Percentiles rank a stretch among this genome's conserved stretches.
phyloP scores from a whole-genome alignment of 768 basidiomycete species.

The Serendipita sp. region DNA sequence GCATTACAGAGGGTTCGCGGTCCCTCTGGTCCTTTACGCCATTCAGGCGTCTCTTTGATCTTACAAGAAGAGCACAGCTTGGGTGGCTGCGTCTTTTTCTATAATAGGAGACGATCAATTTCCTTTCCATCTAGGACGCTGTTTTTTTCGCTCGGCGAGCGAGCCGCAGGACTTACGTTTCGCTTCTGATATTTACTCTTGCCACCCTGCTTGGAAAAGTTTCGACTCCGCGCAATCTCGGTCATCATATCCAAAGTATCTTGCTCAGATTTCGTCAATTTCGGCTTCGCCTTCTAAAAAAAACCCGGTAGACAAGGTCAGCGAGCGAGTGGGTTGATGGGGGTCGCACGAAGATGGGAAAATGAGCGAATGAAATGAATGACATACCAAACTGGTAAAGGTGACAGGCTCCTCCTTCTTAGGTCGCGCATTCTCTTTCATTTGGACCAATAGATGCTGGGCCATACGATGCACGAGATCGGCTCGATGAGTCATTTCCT shows the following conservation, averaged over 20 bases:
- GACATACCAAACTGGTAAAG: no score
- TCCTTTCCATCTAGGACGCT: neutral
- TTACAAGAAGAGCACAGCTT: slow-evolving; percentile 81
- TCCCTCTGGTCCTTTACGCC: slow-evolving; percentile 71
- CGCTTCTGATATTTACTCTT: slow-evolving; percentile 76
- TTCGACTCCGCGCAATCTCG: neutral
- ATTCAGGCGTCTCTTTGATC: slow-evolving; percentile 77
- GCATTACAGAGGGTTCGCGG: slow-evolving; percentile 74
- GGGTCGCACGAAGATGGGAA: no score
- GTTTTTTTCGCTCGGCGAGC: neutral
- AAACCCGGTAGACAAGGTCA: no score
- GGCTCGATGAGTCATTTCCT: neutral
- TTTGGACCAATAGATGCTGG: neutral
- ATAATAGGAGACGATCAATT: slow-evolving; percentile 3
- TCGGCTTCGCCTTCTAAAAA: neutral
- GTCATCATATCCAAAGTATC: neutral
- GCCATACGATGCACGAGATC: neutral
- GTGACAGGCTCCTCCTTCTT: neutral
- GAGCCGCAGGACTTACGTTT: slow-evolving; percentile 41
- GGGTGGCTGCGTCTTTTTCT: slow-evolving; percentile 64
- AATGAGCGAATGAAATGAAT: no score
- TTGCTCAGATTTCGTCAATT: neutral
- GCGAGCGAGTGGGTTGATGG: no score
- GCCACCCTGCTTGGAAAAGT: neutral
- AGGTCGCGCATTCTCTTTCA: neutral